Base-by-base conservation (phyloP, 2,329 filamentous ascomycete genomes). In the Exophiala sp. region DNA sequence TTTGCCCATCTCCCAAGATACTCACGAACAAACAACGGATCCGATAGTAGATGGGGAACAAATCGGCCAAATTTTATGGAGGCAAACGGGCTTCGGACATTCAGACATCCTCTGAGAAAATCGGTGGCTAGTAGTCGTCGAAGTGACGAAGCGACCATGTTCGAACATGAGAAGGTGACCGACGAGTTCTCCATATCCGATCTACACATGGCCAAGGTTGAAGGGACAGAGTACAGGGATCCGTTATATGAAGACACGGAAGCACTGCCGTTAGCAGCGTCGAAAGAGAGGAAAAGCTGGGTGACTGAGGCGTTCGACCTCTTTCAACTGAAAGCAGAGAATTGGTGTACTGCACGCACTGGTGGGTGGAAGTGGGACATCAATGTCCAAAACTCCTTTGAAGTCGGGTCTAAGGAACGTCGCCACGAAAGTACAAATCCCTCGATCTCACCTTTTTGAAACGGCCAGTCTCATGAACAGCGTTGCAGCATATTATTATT, bases 1-100 rank as follows among this genome's bases (percentile, higher is more conserved):
- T 77, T 87, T 53, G 77, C 78, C 11, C 77, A 68, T 52, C 46
- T 55, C 32, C 42, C 24, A 12, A 44, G 12, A 10, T 33, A 29
- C 6, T 33, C 20, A n/a, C 33, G 34, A 16, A 16, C 11, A 34
- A 8, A 33, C 18, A 43, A 24, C 10, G 35, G 49, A 20, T 39
- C 42, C 3, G 51, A 36, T 34, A 52, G 40, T 33, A 18, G 45
- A 9, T 32, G 35, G n/a, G 14, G 35, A 18, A n/a, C 18, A 24
- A 34, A 47, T 20, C 47, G 44, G n/a, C 40, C 57, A 33, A 55
- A 45, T 24, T 43, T 47, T 16, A 33, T 36, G 16, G 54, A 40
- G 3, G 40, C 46, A 3, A 44, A 39, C n/a, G n/a, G 29, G 9
- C 33, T 20, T 14, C 32, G 45, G 2, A 43, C 36, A 5, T 52